Conservation (phyloP, 768 basidiomycete species). For the Russula sp. region DNA sequence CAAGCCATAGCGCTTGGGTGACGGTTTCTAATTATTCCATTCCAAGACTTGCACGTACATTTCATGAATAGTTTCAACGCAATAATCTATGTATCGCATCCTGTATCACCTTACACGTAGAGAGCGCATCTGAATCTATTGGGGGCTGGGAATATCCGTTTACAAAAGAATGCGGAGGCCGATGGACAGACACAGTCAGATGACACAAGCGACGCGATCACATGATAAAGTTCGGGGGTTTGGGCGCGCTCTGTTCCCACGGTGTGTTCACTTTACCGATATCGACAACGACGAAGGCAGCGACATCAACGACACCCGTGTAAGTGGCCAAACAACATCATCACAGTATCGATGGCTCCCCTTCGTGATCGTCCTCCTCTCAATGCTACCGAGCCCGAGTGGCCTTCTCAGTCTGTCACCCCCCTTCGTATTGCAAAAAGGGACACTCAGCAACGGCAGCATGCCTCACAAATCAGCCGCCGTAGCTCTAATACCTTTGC, state of each 20-base stretch:
- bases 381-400: constrained; percentile 56
- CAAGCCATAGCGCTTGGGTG: background rate
- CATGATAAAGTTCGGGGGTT: constrained; percentile 19
- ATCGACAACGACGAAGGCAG: constrained; percentile 1
- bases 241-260: constrained; percentile 13
- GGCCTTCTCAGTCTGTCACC: constrained; percentile 53
- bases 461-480: constrained; percentile 50
- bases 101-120: constrained; percentile 7
- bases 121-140: background rate
- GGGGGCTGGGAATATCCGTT: too few species aligned
- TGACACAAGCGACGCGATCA: constrained; percentile 19
- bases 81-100: constrained; percentile 1
- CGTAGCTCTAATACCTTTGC: constrained; percentile 73
- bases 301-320: background rate
- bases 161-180: too few species aligned
- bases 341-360: constrained; percentile 34
- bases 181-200: background rate
- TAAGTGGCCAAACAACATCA: background rate
- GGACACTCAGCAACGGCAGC: constrained; percentile 35
- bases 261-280: constrained; percentile 14
- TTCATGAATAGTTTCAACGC: background rate
- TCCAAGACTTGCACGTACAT: constrained; percentile 5
- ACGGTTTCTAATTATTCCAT: background rate
- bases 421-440: constrained; percentile 74
- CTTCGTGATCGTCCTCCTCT: constrained; percentile 53